A percentile compares a stretch with the other conserved stretches of the same genome.
phyloP scores from a whole-genome alignment of 2,329 filamentous ascomycete species.

The Cyphellophora europaea region DNA sequence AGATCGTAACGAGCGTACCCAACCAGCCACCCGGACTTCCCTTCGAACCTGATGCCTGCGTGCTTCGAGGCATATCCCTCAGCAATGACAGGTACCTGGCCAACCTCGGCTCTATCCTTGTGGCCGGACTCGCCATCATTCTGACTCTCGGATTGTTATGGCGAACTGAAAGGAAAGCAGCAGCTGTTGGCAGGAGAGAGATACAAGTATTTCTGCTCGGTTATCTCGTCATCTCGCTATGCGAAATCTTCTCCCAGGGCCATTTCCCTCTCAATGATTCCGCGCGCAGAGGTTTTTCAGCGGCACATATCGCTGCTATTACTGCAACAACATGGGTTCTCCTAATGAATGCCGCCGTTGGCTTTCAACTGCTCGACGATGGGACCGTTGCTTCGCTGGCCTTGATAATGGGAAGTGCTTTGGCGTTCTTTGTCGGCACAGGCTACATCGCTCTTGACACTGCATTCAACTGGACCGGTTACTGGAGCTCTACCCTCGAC shows the following conservation, averaged over 20 bases:
- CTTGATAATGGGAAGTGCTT: slow-evolving; percentile 62
- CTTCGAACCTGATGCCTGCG: slow-evolving; percentile 62
- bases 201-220: slow-evolving; percentile 89
- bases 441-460: slow-evolving; percentile 96
- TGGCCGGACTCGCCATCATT: slow-evolving; percentile 68
- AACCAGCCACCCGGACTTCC: slow-evolving; percentile 53
- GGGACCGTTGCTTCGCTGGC: slow-evolving; percentile 77
- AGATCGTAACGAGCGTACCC: slow-evolving; percentile 54
- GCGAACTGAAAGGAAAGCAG: slow-evolving; percentile 79
- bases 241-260: slow-evolving; percentile 93
- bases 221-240: slow-evolving; percentile 81
- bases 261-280: slow-evolving; percentile 66
- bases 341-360: slow-evolving; percentile 83
- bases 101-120: slow-evolving; percentile 86
- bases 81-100: slow-evolving; percentile 57
- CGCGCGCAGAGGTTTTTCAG: slow-evolving; percentile 73
- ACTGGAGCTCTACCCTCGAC: slow-evolving; percentile 56
- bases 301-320: slow-evolving; percentile 83
- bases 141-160: slow-evolving; percentile 59
- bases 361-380: slow-evolving; percentile 88
- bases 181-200: slow-evolving; percentile 89
- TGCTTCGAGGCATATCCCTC: slow-evolving; percentile 65
- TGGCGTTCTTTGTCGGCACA: slow-evolving; percentile 72
- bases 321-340: slow-evolving; percentile 83
- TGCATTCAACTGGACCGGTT: slow-evolving; percentile 72